Evolutionary conservation across 208 protist species (phyloP), one percentile per base, ranked within the genome.

Genomic region (Perkinsela sp.): DNA sequence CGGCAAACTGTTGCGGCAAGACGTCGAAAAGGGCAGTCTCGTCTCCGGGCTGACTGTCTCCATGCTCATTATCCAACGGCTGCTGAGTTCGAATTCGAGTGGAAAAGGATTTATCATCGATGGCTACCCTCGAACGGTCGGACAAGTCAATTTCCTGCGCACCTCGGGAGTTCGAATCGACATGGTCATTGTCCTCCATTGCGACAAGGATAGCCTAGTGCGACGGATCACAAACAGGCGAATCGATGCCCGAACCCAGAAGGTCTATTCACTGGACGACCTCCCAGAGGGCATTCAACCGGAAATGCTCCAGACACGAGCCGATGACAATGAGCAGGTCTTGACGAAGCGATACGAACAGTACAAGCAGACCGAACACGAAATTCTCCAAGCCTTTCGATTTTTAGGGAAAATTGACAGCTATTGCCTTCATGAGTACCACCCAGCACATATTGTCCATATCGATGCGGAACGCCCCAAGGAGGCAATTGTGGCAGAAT

Each of bases 271-370:
- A 22, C 40, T 57, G 40, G 13, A 22, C 40, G 22, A 57, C 40
- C 40, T 57, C 13, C 40, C 40, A 22, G 92, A 95, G 69, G 93
- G 96, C 71, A 72, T 95, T 2, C 94, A 90, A 0, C 89, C 89
- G 30, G 90, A 95, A 73, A 72, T 74, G 1, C 85, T 96, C 0
- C 81, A 84, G 32, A 84, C 93, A 77, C 83, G 93, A 29, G 77
- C 83, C 6, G 93, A 96, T 71, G 93, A 96, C 73, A 82, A 84
- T 31, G 81, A 82, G 28, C 87, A 94, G 65, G 85, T 90, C 48
- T 79, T 86, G 31, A 73, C 75, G 72, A 82, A 88, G 70, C 87
- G 92, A 31, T 81, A 95, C n/a, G 77, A 79, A n/a, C 75, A 84
- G 13, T 96, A 86, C 74, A 84, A 93, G 22, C 13, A 6, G 6